Evolutionary conservation across 345 rosid species (phyloP).

Genomic region (Erucastrum elatum): DNA sequence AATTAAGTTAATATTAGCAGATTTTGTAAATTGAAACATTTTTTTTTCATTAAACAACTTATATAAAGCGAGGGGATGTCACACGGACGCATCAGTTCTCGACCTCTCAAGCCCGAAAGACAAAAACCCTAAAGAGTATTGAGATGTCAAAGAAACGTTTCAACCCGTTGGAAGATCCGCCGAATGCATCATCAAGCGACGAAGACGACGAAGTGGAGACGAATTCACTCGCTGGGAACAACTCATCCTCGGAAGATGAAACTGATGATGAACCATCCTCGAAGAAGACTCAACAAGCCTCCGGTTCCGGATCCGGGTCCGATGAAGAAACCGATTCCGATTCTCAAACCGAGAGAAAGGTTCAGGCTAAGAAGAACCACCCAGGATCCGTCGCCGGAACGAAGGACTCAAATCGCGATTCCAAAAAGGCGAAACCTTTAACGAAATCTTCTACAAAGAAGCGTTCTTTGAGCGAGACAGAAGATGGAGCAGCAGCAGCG

Average conservation of each 20-base stretch:
- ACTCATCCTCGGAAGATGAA: conserved; percentile 11
- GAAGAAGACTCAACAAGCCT: conserved; percentile 23
- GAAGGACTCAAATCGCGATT: conserved; percentile 27
- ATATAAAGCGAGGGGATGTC: neutral
- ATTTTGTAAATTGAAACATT: neutral
- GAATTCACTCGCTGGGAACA: neutral
- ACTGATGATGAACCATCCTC: neutral
- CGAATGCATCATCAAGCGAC: conserved; percentile 36
- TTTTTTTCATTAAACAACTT: neutral
- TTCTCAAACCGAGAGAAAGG: conserved; percentile 20
- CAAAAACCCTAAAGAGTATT: neutral
- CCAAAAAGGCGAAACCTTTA: neutral
- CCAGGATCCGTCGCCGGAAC: conserved; percentile 23
- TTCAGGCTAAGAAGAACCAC: neutral
- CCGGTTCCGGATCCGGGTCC: conserved; percentile 32
- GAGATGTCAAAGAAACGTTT: conserved; percentile 16
- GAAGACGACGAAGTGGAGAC: conserved; percentile 35
- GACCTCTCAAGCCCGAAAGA: neutral
- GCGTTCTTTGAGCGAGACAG: conserved; percentile 18
- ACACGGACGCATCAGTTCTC: neutral
- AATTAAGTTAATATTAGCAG: neutral
- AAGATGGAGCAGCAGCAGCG: neutral
- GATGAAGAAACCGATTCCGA: conserved; percentile 42
- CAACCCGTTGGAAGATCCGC: conserved; percentile 33
- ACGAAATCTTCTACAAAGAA: conserved; percentile 17